phyloP scores from a whole-genome alignment of 2,329 filamentous ascomycete genomes.

The Aspergillus viridinutans region DNA sequence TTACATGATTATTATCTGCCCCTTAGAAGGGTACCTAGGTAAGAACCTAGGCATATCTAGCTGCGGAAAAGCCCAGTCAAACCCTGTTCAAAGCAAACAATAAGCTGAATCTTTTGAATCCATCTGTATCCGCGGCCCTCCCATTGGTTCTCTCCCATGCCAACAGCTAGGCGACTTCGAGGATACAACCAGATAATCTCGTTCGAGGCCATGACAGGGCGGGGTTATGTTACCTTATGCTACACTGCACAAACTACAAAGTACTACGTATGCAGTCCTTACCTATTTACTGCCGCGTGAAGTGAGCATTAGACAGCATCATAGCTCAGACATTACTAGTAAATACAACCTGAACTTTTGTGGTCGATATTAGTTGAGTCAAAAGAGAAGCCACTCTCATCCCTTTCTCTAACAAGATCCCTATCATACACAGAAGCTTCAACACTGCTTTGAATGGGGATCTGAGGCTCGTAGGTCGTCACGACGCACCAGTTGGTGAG shows the following conservation, averaged over 20 bases:
- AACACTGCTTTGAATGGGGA: not conserved
- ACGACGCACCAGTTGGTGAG: constrained; percentile 8
- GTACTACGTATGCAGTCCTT: too few species aligned
- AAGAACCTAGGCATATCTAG: not conserved
- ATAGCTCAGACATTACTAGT: too few species aligned
- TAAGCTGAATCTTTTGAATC: not conserved
- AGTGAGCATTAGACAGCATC: too few species aligned
- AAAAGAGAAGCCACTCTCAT: too few species aligned
- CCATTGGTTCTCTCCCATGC: not conserved
- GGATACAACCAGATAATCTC: not conserved
- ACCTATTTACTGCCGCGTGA: too few species aligned
- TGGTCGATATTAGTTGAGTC: too few species aligned
- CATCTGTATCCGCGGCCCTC: not conserved
- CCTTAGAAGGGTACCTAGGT: not conserved
- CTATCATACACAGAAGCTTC: not conserved
- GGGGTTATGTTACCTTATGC: too few species aligned
- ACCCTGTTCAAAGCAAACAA: not conserved
- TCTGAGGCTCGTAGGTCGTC: constrained; percentile 8
- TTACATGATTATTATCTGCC: not conserved
- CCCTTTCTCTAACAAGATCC: not conserved
- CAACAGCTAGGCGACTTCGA: not conserved
- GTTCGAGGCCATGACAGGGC: too few species aligned
- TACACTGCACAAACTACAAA: too few species aligned
- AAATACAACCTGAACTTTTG: too few species aligned
- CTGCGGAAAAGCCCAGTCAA: not conserved